phyloP scores from a whole-genome alignment of 2,329 filamentous ascomycete genomes.

The Penicillium expansum region DNA sequence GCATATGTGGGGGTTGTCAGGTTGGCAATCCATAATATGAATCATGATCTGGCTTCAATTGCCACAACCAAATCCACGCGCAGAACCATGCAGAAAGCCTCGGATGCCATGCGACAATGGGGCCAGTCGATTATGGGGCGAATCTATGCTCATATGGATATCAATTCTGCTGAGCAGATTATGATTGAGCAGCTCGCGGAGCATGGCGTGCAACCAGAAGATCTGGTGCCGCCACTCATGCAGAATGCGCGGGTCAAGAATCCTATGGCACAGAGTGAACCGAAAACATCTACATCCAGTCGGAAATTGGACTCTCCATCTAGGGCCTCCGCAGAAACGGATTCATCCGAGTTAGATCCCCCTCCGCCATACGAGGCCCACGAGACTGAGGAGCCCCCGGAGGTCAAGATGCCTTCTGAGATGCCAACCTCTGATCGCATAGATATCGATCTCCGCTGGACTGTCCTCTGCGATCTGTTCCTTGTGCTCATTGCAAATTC shows the following conservation, averaged over 20 bases:
- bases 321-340: constrained; percentile 36
- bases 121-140: constrained; percentile 97
- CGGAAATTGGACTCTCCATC: constrained; percentile 24
- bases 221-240: constrained; percentile 83
- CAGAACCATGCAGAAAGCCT: constrained; percentile 66
- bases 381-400: constrained; percentile 68
- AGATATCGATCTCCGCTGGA: constrained; percentile 96
- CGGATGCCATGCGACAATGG: constrained; percentile 90
- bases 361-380: constrained; percentile 58
- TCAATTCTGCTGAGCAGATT: constrained; percentile 80
- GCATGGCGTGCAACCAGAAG: constrained; percentile 80
- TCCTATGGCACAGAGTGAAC: constrained; percentile 65
- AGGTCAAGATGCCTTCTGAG: constrained; percentile 78
- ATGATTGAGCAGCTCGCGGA: constrained; percentile 98
- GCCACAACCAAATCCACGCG: constrained; percentile 62
- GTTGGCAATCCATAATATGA: constrained; percentile 75
- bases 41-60: constrained; percentile 63
- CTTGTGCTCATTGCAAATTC: constrained; percentile 95
- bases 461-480: constrained; percentile 92
- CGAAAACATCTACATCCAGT: constrained; percentile 40
- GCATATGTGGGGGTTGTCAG: constrained; percentile 91
- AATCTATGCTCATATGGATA: constrained; percentile 94
- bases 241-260: constrained; percentile 91
- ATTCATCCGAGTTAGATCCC: constrained; percentile 50
- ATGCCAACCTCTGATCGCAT: constrained; percentile 78